Percentiles rank a stretch among this genome's conserved stretches.
Evolutionary conservation across 768 basidiomycete genomes (phyloP).

Genomic region (Agaricus sinodeliciosus): DNA sequence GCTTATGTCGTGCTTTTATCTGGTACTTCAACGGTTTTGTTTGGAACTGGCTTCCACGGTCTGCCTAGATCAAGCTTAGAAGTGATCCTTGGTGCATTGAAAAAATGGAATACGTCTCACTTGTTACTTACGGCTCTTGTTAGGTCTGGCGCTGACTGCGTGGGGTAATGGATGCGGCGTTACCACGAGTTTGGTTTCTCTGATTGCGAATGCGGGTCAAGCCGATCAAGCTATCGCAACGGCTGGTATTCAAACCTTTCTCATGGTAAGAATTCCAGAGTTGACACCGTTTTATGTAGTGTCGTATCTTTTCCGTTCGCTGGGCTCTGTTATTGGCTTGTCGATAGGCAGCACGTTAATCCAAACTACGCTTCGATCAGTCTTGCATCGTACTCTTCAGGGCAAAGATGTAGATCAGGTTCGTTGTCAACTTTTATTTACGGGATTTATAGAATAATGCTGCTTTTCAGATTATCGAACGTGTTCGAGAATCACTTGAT

Average conservation of each 20-base stretch:
- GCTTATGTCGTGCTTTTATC: conserved; percentile 31
- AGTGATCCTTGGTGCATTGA: conserved; percentile 33
- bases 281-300: conserved; percentile 25
- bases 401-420: conserved; percentile 51
- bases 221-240: conserved; percentile 61
- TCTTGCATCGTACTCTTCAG: conserved; percentile 34
- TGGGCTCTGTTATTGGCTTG: conserved; percentile 52
- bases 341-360: conserved; percentile 52
- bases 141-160: conserved; percentile 3
- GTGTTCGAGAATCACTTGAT: conserved; percentile 42
- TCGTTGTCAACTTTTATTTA: conserved; percentile 10
- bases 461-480: conserved; percentile 34
- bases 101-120: background rate
- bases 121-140: background rate
- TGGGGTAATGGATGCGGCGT: conserved; percentile 32
- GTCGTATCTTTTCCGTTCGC: conserved; percentile 60
- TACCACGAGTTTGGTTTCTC: conserved; percentile 50
- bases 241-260: conserved; percentile 33
- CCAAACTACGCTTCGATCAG: conserved; percentile 40
- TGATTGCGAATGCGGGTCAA: conserved; percentile 58
- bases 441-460: background rate
- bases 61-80: conserved; percentile 25
- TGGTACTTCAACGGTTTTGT: conserved; percentile 28
- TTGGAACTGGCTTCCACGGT: conserved; percentile 31
- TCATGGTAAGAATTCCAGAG: background rate